Base-by-base conservation (phyloP, 75 land plant genomes). In the Gnetum montanum region DNA sequence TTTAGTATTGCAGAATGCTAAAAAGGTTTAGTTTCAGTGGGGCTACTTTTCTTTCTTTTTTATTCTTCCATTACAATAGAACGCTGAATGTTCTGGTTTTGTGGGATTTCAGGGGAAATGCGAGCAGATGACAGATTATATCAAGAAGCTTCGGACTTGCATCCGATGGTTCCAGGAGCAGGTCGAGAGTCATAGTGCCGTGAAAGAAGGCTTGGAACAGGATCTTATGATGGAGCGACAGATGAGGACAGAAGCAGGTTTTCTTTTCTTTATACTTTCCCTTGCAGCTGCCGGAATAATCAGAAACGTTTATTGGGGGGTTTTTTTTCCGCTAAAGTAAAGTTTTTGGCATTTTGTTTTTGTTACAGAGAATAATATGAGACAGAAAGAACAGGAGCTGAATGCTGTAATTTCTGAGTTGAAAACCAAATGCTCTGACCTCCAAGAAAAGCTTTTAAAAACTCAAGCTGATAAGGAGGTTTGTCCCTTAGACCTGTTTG, bases 71-170 rank as follows among this genome's bases (percentile, higher is more conserved):
- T 13, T 15, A 1, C 16, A 50, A 27, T 8, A 18, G 2, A 19
- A 7, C 10, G 6, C 16, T 26, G 20, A 30, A 16, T 50, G 54
- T 50, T 8, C 19, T 20, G 36, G 4, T 30, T 53, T 34, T 31
- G 24, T 33, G 22, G 25, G 25, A 13, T 27, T 8, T 34, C 67
- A 94, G 98, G 98, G 89, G 24, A 94, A 70, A 65, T 69, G 74
- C 37, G 98, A 94, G 43, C 73, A 71, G 37, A 83, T 83, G 98
- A 65, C 57, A 57, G 96, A 85, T 6, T 85, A 83, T 37, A 89
- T 94, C 22, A 89, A 60, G 54, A 89, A 66, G 66, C 85, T 89
- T 11, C 78, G 79, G 38, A 60, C 71, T 27, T 89, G 98, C 66
- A 73, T 94, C 29, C 93, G 74, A 23, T 76, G 82, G 73, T 90